Base-by-base conservation (phyloP, 352 stramenopile species). In the Phytophthora tubulina region DNA sequence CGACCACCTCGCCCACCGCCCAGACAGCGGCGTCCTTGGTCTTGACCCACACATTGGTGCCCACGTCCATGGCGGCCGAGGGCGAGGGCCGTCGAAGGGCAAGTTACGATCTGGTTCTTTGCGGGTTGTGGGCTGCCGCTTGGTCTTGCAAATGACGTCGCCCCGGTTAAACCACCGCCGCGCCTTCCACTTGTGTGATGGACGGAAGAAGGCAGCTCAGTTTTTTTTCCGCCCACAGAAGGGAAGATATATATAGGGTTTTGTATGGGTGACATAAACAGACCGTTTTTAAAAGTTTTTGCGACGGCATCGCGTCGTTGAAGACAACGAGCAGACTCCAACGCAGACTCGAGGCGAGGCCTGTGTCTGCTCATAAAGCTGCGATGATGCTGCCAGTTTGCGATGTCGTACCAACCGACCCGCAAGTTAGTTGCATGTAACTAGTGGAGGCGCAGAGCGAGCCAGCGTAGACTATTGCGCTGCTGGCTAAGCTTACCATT, bases 41-140 rank as follows among this genome's bases (percentile, higher is more conserved):
- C 73, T 86, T 85, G 36, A 95, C 80, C 89, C 89, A 96, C 41
- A 96, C 89, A 48, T 92, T 78, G 6, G 86, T 94, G 73, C 88
- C 89, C 51, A 93, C 72, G 65, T 96, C 89, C 89, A 96, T 96
- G 46, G 51, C 55, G 63, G 58, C 44, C 60, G 36, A 51, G 14
- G 31, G 48, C 58, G 32, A 46, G 8, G 38, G 48, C 21, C 46
- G 32, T 55, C 4, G 3, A 30, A 41, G 51, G 21, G 44, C 11
- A 31, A 63, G 4, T 61, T 36, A 9, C n/a, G 49, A 46, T 58
- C 38, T 56, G 45, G 31, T 65, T 54, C 46, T 58, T 31, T 48
- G 58, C 56, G 57, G 46, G 55, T 58, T 72, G 42, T 50, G 55
- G 21, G 49, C 65, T 42, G n/a, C 59, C 51, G 60, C 60, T 61